phyloP scores from a whole-genome alignment of 768 basidiomycete genomes.

The Serendipita indica region DNA sequence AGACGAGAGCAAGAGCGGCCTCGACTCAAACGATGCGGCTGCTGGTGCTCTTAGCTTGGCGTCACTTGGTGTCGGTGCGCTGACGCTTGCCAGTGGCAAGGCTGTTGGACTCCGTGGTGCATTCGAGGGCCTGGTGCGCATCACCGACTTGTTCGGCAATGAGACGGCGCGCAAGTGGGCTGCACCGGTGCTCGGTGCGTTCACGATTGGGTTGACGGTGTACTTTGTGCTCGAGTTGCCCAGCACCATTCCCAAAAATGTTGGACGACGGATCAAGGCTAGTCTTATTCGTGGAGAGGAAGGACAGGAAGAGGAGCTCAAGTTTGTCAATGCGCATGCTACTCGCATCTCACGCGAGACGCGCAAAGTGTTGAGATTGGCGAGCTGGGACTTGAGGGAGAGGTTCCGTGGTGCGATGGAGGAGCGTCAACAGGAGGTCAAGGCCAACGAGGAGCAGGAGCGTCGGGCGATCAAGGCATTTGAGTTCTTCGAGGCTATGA shows the following conservation, averaged over 20 bases:
- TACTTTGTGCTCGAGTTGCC: slow-evolving; percentile 85
- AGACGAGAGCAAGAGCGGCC: slow-evolving; percentile 19
- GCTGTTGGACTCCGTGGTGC: slow-evolving; percentile 58
- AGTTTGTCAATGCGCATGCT: slow-evolving; percentile 53
- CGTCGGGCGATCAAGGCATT: slow-evolving; percentile 53
- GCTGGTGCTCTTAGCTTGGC: slow-evolving; percentile 56
- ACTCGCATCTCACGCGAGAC: slow-evolving; percentile 68
- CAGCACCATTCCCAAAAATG: slow-evolving; percentile 69
- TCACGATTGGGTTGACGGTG: slow-evolving; percentile 53
- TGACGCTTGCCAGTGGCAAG: slow-evolving; percentile 82
- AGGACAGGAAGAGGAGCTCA: slow-evolving; percentile 32
- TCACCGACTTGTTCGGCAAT: slow-evolving; percentile 68
- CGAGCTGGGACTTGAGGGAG: slow-evolving; percentile 79
- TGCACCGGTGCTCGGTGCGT: slow-evolving; percentile 68
- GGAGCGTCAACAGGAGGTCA: slow-evolving; percentile 60
- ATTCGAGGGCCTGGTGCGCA: slow-evolving; percentile 60
- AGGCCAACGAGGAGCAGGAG: slow-evolving; percentile 59
- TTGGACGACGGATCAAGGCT: slow-evolving; percentile 69
- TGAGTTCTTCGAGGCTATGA: slow-evolving; percentile 50
- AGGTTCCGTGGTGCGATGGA: slow-evolving; percentile 72
- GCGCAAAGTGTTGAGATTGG: slow-evolving; percentile 80
- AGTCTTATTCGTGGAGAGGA: slow-evolving; percentile 34
- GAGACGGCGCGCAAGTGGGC: slow-evolving; percentile 74
- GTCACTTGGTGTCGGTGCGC: slow-evolving; percentile 65
- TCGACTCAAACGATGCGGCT: slow-evolving; percentile 25